Evolutionary conservation across 352 stramenopile species (phyloP), one percentile per base, ranked within the genome.

Genomic region (Globisporangium yorkense): DNA sequence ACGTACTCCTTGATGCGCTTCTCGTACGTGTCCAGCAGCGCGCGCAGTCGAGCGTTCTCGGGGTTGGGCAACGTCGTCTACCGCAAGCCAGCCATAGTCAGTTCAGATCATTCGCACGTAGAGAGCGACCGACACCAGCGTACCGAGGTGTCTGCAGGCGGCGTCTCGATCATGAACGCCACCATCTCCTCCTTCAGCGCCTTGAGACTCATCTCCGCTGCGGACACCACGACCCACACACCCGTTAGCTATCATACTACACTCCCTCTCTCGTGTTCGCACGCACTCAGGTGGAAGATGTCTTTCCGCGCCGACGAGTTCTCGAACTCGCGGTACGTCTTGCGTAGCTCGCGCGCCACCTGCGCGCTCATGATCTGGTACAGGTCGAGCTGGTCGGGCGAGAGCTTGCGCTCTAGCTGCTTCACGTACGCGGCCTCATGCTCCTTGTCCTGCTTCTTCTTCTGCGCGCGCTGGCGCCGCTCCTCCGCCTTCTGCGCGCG

Each of bases 271-370:
- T 10, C 13, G 20, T 24, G 31, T n/a, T 49, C 20, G 8, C 8
- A 72, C 72, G 46, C 65, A 81, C 77, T 90, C 33, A 90, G 59
- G 45, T 82, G 68, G 55, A 90, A 72, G 37, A 90, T 87, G 56
- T 90, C 80, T 31, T 61, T 60, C 0, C 78, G 72, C 6, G 76
- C 78, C 6, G 69, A 66, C 15, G 77, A 90, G 3, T 52, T 79
- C 20, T 80, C 70, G 50, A 88, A 90, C 54, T 90, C 77, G 45
- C 78, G 81, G 48, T 76, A 81, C 27, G 80, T 79, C 51, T 84
- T 88, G 35, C 75, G 76, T 33, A 90, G 63, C 57, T 88, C 78
- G 33, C 75, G 74, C 66, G 83, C 80, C 12, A 80, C 67, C 33
- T 87, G 76, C 21, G 66, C 66, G 50, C 75, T 74, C 52, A 88